Base-by-base conservation (phyloP, 176 grass and related monocot genomes). In the Panicum miliaceum region DNA sequence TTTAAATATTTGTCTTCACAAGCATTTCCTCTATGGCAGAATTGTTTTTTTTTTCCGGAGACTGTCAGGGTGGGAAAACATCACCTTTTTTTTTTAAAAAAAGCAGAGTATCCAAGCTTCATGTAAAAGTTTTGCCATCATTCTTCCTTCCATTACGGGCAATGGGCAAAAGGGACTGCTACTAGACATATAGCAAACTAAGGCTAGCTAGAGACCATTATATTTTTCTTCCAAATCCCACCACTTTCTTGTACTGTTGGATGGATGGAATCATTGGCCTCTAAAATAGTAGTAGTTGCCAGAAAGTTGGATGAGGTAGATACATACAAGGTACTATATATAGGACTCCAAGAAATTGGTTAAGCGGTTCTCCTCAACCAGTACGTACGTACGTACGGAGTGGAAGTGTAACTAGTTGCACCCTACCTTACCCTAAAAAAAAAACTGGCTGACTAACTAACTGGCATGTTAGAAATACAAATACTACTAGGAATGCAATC, bases 91-190 rank as follows among this genome's bases (percentile, higher is more conserved):
- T 32, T n/a, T n/a, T n/a, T n/a, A n/a, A n/a, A n/a, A n/a, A n/a
- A n/a, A n/a, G n/a, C n/a, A n/a, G n/a, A n/a, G n/a, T n/a, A n/a
- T n/a, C n/a, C n/a, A n/a, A 32, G 29, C 29, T 32, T 32, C 29
- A 32, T 58, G 22, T 40, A 16, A 32, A 19, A 10, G 12, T 61
- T 29, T 57, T 58, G 8, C 2, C 65, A 67, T 64, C 7, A 53
- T 67, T 51, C 61, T 80, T 52, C 67, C 78, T 12, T 81, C 63
- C 11, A 81, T 53, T 53, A 68, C 25, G 20, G 12, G 20, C 3
- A 64, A 68, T 38, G 61, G 20, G 40, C 51, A 13, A 58, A 74
- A 56, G 52, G 64, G 48, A 0, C 6, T 37, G 12, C 12, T 32
- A 32, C 25, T 26, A 5, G 12, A 12, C 9, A 23, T 25, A 26